Evolutionary conservation across 768 basidiomycete species (phyloP), one percentile per base, ranked within the genome.

Genomic region (Pisolithus orientalis): DNA sequence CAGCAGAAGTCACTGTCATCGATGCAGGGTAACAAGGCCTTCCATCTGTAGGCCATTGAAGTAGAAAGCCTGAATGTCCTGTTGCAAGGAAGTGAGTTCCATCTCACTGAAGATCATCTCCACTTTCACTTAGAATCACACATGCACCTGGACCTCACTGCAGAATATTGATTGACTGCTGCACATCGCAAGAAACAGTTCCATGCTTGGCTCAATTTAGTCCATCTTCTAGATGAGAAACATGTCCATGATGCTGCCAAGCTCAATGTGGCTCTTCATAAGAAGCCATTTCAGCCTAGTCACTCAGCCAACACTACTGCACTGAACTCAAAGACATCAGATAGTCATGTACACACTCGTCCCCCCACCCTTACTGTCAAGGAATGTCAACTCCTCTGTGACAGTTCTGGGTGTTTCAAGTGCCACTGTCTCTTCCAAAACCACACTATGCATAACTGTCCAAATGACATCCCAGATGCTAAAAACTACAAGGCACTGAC

Each of bases 321-420:
- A 21, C 21, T 2, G 2, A 21, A 21, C 21, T 21, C 21, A 21
- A 21, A 21, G 2, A 2, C 37, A 38, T 16, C 16, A 9, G 37
- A 16, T 38, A 1, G 16, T 16, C 37, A 38, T 16, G n/a, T 16
- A 6, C 14, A 21, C n/a, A 11, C 45, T 39, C 29, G 31, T 28
- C 37, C 54, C 2, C 56, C 60, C 2, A 5, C 50, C 3, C 50
- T 59, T 0, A 65, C 59, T 0, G 28, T 38, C 0, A 39, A 42
- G 0, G 62, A 70, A 50, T 43, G 49, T 0, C 8, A 48, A 0
- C 47, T 64, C 0, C 54, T 70, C 0, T 5, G 13, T 0, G 53
- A 61, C 0, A 53, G 62, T 29, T 27, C 53, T 3, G 63, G 68
- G 0, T 70, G 70, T 32, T 51, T 58, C 50, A 62, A 66, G n/a